Evolutionary conservation across 768 basidiomycete genomes (phyloP).

Genomic region (Piloderma croceum): DNA sequence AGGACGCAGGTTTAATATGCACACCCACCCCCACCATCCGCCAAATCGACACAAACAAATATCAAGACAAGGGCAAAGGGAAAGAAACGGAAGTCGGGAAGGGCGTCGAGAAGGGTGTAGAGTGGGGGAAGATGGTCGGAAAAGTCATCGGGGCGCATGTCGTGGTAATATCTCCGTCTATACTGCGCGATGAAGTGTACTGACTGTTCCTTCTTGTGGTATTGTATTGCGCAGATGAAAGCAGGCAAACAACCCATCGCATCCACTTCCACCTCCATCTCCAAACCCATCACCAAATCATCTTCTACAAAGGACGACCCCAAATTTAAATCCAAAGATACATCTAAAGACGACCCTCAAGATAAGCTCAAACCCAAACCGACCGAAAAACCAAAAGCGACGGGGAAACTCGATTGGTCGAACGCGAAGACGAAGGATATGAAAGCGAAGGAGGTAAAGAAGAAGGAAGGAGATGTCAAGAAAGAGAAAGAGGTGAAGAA

Average conservation of each 20-base stretch:
- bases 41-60: constrained; percentile 23
- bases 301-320: constrained; percentile 1
- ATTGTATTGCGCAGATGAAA: constrained; percentile 3
- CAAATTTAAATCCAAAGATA: constrained; percentile 20
- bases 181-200: no score
- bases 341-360: constrained; percentile 23
- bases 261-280: constrained; percentile 18
- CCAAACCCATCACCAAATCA: constrained; percentile 14
- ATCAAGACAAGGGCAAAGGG: not conserved
- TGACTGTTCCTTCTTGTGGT: constrained; percentile 8
- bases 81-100: not conserved
- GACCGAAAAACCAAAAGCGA: constrained; percentile 26
- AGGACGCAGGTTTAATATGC: constrained; percentile 44
- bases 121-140: not conserved
- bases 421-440: constrained; percentile 37
- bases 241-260: constrained; percentile 11
- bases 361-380: constrained; percentile 11
- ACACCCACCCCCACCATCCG: constrained; percentile 26
- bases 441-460: constrained; percentile 10
- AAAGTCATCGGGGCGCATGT: not conserved
- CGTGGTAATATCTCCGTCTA: not conserved
- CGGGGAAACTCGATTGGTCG: constrained; percentile 60
- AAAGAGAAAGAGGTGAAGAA: constrained; percentile 11
- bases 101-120: not conserved
- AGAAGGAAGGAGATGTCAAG: constrained; percentile 5